A percentile compares a stretch with the other conserved stretches of the same genome.
Evolutionary conservation across 768 basidiomycete species (phyloP).

Genomic region (Rhizopogon rudus): DNA sequence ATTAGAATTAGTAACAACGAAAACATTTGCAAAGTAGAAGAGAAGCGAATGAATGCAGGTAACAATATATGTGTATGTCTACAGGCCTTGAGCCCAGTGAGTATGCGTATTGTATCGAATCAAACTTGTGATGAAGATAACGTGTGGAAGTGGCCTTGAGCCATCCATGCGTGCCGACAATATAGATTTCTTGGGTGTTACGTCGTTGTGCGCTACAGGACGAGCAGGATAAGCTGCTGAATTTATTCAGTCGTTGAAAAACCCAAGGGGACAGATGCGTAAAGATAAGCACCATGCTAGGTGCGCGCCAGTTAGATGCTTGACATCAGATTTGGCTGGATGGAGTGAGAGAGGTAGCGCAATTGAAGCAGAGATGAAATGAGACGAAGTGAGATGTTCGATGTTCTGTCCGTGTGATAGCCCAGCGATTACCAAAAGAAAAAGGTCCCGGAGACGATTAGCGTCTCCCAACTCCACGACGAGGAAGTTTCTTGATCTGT

Average conservation of each 20-base stretch:
- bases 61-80: constrained; percentile 18
- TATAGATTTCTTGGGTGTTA: constrained; percentile 10
- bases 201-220: constrained; percentile 5
- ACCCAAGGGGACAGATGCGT: constrained; percentile 3
- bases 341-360: constrained; percentile 13
- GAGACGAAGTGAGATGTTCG: background rate
- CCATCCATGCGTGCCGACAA: constrained; percentile 14
- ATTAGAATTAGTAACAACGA: constrained; percentile 7
- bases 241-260: background rate
- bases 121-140: constrained; percentile 3
- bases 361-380: constrained; percentile 6
- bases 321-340: constrained; percentile 14
- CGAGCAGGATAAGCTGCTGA: background rate
- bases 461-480: constrained; percentile 26
- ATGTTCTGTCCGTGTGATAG: background rate
- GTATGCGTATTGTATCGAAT: constrained; percentile 16
- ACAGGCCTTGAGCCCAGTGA: constrained; percentile 31
- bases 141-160: constrained; percentile 22
- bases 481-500: constrained; percentile 54
- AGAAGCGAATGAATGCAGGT: constrained; percentile 14
- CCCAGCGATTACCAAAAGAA: constrained; percentile 1
- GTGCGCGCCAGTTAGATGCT: constrained; percentile 10
- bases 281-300: constrained; percentile 1
- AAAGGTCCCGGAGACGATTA: constrained; percentile 6
- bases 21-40: constrained; percentile 4